phyloP scores from a whole-genome alignment of 164 flowering plant species.

The Platanus orientalis region DNA sequence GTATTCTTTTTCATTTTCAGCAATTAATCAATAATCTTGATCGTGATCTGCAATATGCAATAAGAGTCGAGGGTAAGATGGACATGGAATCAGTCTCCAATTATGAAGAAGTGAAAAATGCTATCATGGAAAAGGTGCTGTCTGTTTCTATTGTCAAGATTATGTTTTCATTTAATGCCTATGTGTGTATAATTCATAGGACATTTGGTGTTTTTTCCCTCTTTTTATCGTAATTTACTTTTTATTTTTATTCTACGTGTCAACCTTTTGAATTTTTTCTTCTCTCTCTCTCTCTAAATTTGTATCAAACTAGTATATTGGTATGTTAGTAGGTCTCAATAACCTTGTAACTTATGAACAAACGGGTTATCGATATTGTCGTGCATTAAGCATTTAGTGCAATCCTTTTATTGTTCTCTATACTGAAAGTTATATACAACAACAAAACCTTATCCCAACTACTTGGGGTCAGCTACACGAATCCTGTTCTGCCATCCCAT shows the following conservation, averaged over 20 bases:
- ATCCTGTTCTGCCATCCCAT: too few relatives aligned
- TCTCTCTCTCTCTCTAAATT: too few relatives aligned
- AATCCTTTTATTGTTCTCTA: not conserved
- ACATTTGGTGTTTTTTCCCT: not conserved
- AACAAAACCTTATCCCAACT: too few relatives aligned
- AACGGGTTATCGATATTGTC: not conserved
- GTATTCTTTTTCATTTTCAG: slow-evolving; percentile 33
- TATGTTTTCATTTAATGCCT: not conserved
- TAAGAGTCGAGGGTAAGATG: slow-evolving; percentile 97
- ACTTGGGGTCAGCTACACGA: too few relatives aligned
- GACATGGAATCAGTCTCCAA: slow-evolving; percentile 72
- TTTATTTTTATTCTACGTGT: not conserved
- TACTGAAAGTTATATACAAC: too few relatives aligned
- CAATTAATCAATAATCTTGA: slow-evolving; percentile 79
- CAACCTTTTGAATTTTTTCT: too few relatives aligned
- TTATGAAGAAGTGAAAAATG: slow-evolving; percentile 86
- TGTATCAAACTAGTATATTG: too few relatives aligned
- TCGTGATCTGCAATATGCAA: slow-evolving; percentile 95
- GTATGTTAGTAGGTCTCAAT: too few relatives aligned
- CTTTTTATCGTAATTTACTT: not conserved
- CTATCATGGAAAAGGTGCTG: slow-evolving; percentile 76
- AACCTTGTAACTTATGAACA: too few relatives aligned
- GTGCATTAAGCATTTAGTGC: not conserved
- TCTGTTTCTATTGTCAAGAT: not conserved
- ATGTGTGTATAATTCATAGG: not conserved